A percentile compares a stretch with the other conserved stretches of the same genome.
Evolutionary conservation across 2,329 filamentous ascomycete genomes (phyloP).

Genomic region (Fusarium beomiforme): DNA sequence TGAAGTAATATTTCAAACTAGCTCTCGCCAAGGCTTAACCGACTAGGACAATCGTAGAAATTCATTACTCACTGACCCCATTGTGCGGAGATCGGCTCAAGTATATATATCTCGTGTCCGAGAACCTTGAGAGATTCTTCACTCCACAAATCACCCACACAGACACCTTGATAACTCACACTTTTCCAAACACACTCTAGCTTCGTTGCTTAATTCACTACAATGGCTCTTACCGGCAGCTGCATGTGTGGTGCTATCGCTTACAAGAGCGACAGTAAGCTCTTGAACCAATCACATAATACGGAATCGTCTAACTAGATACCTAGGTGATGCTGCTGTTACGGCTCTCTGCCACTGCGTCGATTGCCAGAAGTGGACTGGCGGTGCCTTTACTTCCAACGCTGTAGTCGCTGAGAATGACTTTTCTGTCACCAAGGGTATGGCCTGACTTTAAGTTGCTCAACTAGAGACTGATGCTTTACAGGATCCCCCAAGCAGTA

Average conservation of each 20-base stretch:
- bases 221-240: constrained; percentile 45
- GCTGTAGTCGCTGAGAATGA: constrained; percentile 57
- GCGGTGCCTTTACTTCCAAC: constrained; percentile 65
- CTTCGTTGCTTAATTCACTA: not conserved
- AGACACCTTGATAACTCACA: constrained; percentile 27
- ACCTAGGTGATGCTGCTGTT: constrained; percentile 51
- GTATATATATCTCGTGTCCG: constrained; percentile 34
- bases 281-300: not conserved
- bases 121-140: constrained; percentile 37
- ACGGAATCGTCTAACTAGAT: not conserved
- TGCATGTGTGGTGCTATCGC: constrained; percentile 51
- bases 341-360: constrained; percentile 63
- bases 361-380: constrained; percentile 67
- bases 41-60: not conserved
- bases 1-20: constrained; percentile 19
- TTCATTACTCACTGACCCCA: not conserved
- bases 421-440: constrained; percentile 62
- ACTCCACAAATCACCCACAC: constrained; percentile 16
- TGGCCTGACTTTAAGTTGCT: fast-evolving
- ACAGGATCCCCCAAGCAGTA: constrained; percentile 58
- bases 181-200: constrained; percentile 24
- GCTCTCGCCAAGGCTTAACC: not conserved
- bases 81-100: not conserved
- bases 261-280: constrained; percentile 49
- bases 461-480: not conserved